These are phyloP conservation scores for Sicyos edulis DNA, from an alignment of 306 rosid species.

Conservation along the genomic window DNA sequence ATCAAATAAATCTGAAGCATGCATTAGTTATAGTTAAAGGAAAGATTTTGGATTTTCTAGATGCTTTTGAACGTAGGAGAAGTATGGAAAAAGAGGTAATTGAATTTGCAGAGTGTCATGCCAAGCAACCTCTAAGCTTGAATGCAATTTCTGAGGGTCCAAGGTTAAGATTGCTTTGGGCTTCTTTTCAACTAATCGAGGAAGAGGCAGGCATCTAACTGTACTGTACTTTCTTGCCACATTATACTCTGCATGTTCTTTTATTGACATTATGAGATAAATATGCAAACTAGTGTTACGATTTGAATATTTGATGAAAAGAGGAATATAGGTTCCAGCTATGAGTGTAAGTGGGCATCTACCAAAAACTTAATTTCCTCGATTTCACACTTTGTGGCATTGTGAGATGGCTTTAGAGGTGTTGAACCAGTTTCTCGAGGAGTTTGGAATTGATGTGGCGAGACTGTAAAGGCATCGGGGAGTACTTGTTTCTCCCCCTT, in stretches of 20 bases:
- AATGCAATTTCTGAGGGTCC: conserved; percentile 84
- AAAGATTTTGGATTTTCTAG: conserved; percentile 63
- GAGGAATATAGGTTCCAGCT: background rate
- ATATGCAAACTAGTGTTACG: background rate
- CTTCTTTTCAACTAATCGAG: conserved; percentile 67
- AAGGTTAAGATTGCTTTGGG: conserved; percentile 76
- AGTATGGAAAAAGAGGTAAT: conserved; percentile 40
- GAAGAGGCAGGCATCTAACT: conserved; percentile 61
- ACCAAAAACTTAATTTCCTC: background rate
- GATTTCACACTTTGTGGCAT: no score
- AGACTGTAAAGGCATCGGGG: no score
- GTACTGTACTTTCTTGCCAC: conserved; percentile 24
- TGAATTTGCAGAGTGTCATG: conserved; percentile 28
- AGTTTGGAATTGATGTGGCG: no score
- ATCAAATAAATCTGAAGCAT: conserved; percentile 42
- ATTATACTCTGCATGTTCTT: conserved; percentile 16
- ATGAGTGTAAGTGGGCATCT: background rate
- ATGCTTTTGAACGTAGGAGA: conserved; percentile 51
- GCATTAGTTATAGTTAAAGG: conserved; percentile 55
- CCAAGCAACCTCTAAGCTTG: conserved; percentile 62
- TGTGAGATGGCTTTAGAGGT: no score
- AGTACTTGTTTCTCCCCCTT: no score
- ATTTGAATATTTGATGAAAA: conserved; percentile 2
- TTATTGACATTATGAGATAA: background rate
- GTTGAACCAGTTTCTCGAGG: no score